Conservation (phyloP, 805 yeast genomes). For the Debaryomyces prosopidis region DNA sequence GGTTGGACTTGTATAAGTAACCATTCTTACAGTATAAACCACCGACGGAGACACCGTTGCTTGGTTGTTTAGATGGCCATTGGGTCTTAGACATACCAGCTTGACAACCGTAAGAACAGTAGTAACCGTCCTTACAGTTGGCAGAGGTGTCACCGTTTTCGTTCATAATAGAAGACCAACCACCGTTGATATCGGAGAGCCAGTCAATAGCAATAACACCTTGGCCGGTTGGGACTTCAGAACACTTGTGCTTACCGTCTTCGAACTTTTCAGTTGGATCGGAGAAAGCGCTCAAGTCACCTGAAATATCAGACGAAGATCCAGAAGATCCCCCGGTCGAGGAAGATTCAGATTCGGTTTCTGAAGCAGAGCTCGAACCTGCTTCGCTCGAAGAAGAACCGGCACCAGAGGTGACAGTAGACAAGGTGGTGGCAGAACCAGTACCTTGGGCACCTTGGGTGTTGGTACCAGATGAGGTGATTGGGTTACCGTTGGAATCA, state of each 20-base stretch:
- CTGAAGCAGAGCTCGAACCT: conserved; percentile 2
- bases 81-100: conserved; percentile 82
- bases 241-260: conserved; percentile 73
- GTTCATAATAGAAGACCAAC: conserved; percentile 46
- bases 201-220: conserved; percentile 66
- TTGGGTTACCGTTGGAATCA: conserved; percentile 34
- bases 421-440: conserved; percentile 7
- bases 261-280: conserved; percentile 54
- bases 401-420: conserved; percentile 12
- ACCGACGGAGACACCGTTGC: conserved; percentile 70
- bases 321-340: conserved; percentile 23
- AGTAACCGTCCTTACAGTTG: conserved; percentile 61
- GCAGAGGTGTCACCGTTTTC: conserved; percentile 49
- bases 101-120: conserved; percentile 78
- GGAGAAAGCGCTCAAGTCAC: conserved; percentile 57
- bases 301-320: conserved; percentile 41
- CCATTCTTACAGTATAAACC: conserved; percentile 67
- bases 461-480: conserved; percentile 5
- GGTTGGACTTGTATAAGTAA: conserved; percentile 60
- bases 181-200: conserved; percentile 50
- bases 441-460: conserved; percentile 1
- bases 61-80: conserved; percentile 71
- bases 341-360: conserved; percentile 11
- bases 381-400: conserved; percentile 8
- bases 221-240: conserved; percentile 70